Conservation (phyloP, 768 basidiomycete genomes). For the Mycena metata region DNA sequence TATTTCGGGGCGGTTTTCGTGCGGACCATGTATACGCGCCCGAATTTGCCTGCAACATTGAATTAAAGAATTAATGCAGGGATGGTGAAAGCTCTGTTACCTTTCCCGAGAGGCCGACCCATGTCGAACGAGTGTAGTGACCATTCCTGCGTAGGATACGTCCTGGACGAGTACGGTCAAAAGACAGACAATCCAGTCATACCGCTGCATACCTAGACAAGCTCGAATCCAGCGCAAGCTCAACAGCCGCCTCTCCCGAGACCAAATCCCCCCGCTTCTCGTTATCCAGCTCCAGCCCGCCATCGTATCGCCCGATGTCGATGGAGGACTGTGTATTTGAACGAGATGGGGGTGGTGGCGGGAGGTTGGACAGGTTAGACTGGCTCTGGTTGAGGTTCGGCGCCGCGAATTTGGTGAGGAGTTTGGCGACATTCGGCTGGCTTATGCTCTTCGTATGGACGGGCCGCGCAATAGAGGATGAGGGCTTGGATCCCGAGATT, state of each 20-base stretch:
- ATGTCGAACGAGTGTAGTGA: conserved; percentile 91
- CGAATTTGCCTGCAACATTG: conserved; percentile 82
- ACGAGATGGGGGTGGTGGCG: conserved; percentile 53
- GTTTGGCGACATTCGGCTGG: conserved; percentile 75
- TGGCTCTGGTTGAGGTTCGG: conserved; percentile 62
- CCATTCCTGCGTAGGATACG: conserved; percentile 87
- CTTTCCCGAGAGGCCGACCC: conserved; percentile 93
- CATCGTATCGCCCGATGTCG: conserved; percentile 94
- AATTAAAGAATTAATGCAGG: background rate
- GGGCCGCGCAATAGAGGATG: conserved; percentile 48
- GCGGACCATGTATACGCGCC: conserved; percentile 97
- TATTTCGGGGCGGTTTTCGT: conserved; percentile 91
- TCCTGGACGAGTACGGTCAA: conserved; percentile 51
- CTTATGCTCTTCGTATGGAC: conserved; percentile 67
- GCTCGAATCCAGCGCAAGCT: conserved; percentile 90
- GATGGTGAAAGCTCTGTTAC: background rate
- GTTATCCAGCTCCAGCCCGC: conserved; percentile 91
- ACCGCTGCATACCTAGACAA: conserved; percentile 67
- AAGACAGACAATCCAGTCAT: background rate
- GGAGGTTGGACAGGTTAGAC: conserved; percentile 21
- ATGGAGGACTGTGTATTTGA: conserved; percentile 55
- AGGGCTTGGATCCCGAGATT: conserved; percentile 64
- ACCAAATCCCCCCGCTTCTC: conserved; percentile 83
- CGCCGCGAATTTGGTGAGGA: conserved; percentile 81
- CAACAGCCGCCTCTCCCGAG: conserved; percentile 82